Base-by-base conservation (phyloP, 2,329 filamentous ascomycete species). In the Colletotrichum plurivorum region DNA sequence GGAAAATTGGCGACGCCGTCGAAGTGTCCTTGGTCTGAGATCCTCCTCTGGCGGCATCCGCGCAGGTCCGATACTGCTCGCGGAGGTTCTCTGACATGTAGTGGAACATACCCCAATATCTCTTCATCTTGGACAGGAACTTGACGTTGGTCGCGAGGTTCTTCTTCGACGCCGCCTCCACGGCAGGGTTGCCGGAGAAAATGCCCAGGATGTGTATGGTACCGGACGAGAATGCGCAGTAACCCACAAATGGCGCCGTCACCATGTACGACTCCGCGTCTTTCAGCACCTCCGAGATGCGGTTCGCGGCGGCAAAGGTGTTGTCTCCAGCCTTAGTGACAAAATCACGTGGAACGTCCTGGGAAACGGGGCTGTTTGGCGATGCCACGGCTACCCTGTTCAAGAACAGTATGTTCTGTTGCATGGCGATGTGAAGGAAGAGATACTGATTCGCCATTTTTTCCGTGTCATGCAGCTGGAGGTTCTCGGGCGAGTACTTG, bases 91-190 rank as follows among this genome's bases (percentile, higher is more conserved):
- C 95, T 1, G 94, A 92, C 88, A 98, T 95, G 82, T 94, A 98
- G 78, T 97, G 94, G 77, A 98, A 98, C 92, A 98, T 97, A 69
- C 95, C 96, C 96, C 96, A 99, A 76, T 96, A 95, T 69, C 93
- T 93, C 84, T 97, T 98, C 93, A 98, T 97, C 80, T 94, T 96
- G 63, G 92, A 92, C 52, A 99, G 83, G 75, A 96, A 98, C 76
- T 92, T 93, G 75, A 98, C 92, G 73, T 97, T 98, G 72, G 91
- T 93, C 1, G 93, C 90, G 16, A 98, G 84, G 75, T 97, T 95
- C 72, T 91, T 90, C 81, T 97, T 97, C 9, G 94, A 94, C 9
- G 89, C 88, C 13, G 88, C 87, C 78, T 97, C 93, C 57, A 97
- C 87, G 12, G 89, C 83, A 15, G 90, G 83, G 72, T 97, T 95